Evolutionary conservation across 2,329 filamentous ascomycete genomes (phyloP), one percentile per base, ranked within the genome.

Genomic region (Penicillium sp.): DNA sequence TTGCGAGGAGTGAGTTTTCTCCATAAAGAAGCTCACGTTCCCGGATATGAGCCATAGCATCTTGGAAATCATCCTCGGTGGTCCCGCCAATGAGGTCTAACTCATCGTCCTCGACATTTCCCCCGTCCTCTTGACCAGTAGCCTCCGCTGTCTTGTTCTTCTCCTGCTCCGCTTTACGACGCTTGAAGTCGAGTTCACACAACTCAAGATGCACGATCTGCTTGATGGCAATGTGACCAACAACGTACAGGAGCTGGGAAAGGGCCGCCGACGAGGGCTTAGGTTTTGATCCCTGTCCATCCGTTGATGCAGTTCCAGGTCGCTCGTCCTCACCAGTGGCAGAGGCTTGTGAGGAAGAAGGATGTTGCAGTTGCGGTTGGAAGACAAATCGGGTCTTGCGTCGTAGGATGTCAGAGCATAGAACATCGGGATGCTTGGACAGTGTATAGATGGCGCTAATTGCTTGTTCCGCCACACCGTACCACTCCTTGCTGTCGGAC

Each of bases 141-240:
- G 69, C 59, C 43, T 58, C 70, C 42, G 69, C 68, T 29, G 57
- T 67, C 58, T 74, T 74, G 40, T 68, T 73, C 66, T 76, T 71
- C 65, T 75, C 64, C 60, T 72, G 66, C 67, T 73, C 72, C 6
- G 66, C 66, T 75, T 98, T 98, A 56, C 91, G 81, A 44, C 91
- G 86, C 75, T 98, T 98, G 70, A 98, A 98, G 68, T 98, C 93
- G 40, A 93, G 82, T 65, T 98, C 93, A 66, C 90, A 95, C n/a
- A 97, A 77, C 61, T 98, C 93, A 9, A 98, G 80, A 66, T 98
- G 93, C 0, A 98, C 94, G 58, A 98, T 98, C 65, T 98, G 94
- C 72, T 98, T 98, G 65, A 98, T 93, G 11, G 93, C 93, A 39
- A 97, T 87, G 63, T 98, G 93, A 0, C 93, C 93, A 24, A 97